Base-by-base conservation (phyloP, 257 asterid species). In the Vinca minor region DNA sequence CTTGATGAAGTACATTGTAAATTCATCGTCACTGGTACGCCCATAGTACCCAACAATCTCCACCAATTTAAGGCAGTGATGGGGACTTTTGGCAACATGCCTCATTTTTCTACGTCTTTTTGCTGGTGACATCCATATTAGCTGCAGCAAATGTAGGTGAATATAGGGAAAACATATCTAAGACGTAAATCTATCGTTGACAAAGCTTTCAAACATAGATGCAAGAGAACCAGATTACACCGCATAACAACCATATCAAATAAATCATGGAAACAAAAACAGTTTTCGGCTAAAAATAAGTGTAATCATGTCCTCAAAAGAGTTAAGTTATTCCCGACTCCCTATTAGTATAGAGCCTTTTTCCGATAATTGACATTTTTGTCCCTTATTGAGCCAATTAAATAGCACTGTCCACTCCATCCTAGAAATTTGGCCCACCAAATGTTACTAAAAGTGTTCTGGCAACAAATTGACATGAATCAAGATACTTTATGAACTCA, bases 41-140 rank as follows among this genome's bases (percentile, higher is more conserved):
- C 88, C 88, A 64, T 70, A 80, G 60, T 80, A 80, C 63, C 88
- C 88, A 11, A 69, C 71, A 77, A 83, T 75, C 82, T 79, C 85
- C 26, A 80, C 85, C 67, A 68, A 41, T 73, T 68, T 70, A 66
- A 79, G 68, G 69, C 34, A 42, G n/a, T 57, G 48, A 46, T 66
- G 85, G 7, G 74, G 53, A 48, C 73, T 73, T 67, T 71, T 66
- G 39, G 74, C 70, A 49, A 74, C 82, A 67, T 49, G 71, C 74
- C 77, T 77, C 61, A 83, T 50, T 64, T 77, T 80, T 41, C 80
- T 74, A 57, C 80, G 65, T 23, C 74, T 77, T 72, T 70, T 82
- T 44, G 73, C 26, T n/a, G 85, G 80, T 17, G 84, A 67, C 84
- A 80, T 80, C 83, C 88, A 79, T 73, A 77, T 71, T 64, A 83